Base-by-base conservation (phyloP, 306 rosid species). In the Dryas drummondii region DNA sequence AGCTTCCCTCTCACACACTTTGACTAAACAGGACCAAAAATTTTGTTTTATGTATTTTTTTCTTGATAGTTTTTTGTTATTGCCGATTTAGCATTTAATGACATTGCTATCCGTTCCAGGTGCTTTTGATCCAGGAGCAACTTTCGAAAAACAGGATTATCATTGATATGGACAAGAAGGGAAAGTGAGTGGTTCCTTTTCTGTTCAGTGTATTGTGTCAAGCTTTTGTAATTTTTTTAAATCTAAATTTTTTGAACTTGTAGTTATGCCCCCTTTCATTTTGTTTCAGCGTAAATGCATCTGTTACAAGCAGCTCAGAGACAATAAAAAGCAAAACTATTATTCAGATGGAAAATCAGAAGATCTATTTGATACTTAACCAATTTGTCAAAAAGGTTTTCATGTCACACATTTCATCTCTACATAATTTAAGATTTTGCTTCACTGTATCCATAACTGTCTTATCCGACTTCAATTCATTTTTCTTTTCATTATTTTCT, bases 91-190 rank as follows among this genome's bases (percentile, higher is more conserved):
- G 65, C 47, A 37, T 63, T 66, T 71, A 44, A 56, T 78, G 66
- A 71, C 69, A 51, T 40, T 15, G 6, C 68, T 10, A 71, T 88
- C 79, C 74, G 61, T 88, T 83, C 75, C 91, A 93, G 98, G 98
- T 93, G 41, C 76, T 93, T 79, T 84, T 93, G 78, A 93, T 93
- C 80, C 98, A 93, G 81, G 98, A 93, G 75, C 98, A 93, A 64
- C 93, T 93, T 73, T 93, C 98, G 9, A 93, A 93, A 79, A 93
- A 93, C 77, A 88, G 98, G 88, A 93, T 93, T 73, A 93, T 93
- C 71, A 85, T 93, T 80, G 98, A 91, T 46, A 86, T 78, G 2
- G 98, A 93, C 90, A 89, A 91, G 85, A 93, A 91, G 84, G 86
- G 88, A 78, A 93, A 93, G 98, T 93, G 77, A 85, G 98, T 80